phyloP scores from a whole-genome alignment of 2,329 filamentous ascomycete genomes.

The Chrysoporthe cubensis region DNA sequence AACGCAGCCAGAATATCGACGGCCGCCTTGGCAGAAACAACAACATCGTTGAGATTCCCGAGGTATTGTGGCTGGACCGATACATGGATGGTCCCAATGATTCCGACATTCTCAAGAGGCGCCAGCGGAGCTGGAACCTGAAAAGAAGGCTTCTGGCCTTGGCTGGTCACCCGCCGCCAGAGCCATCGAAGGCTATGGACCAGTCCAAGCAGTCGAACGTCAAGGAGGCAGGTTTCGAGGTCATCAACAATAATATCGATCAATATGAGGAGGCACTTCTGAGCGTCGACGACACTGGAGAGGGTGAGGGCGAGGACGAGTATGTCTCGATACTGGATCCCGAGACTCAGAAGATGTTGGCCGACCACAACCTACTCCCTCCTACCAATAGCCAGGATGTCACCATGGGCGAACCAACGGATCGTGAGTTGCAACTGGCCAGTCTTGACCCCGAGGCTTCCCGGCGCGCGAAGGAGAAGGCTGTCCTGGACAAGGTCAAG shows the following conservation, averaged over 20 bases:
- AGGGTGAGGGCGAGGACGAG: slow-evolving; percentile 24
- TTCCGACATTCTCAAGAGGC: slow-evolving; percentile 64
- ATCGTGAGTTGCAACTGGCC: background rate
- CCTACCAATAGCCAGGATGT: background rate
- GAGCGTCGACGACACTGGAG: slow-evolving; percentile 17
- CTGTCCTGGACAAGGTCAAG: slow-evolving; percentile 14
- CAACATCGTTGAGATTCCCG: slow-evolving; percentile 77
- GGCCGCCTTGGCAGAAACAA: slow-evolving; percentile 65
- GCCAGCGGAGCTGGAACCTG: slow-evolving; percentile 75
- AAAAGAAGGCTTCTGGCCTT: slow-evolving; percentile 65
- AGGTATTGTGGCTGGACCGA: slow-evolving; percentile 83
- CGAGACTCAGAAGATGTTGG: slow-evolving; percentile 35
- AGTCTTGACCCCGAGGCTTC: slow-evolving; percentile 18
- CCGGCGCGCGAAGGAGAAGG: slow-evolving; percentile 16
- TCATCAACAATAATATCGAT: slow-evolving; percentile 19
- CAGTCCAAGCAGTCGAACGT: slow-evolving; percentile 7
- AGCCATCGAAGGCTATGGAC: slow-evolving; percentile 6
- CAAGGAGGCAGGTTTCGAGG: slow-evolving; percentile 22
- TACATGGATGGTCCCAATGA: slow-evolving; percentile 74
- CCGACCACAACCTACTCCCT: slow-evolving; percentile 39
- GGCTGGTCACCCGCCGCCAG: slow-evolving; percentile 36
- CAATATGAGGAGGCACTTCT: slow-evolving; percentile 21
- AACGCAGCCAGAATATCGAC: slow-evolving; percentile 75
- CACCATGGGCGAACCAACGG: background rate
- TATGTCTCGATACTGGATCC: slow-evolving; percentile 30